Base-by-base conservation (phyloP, 1,284 basidiomycete species). In the Ganoderma sinense region DNA sequence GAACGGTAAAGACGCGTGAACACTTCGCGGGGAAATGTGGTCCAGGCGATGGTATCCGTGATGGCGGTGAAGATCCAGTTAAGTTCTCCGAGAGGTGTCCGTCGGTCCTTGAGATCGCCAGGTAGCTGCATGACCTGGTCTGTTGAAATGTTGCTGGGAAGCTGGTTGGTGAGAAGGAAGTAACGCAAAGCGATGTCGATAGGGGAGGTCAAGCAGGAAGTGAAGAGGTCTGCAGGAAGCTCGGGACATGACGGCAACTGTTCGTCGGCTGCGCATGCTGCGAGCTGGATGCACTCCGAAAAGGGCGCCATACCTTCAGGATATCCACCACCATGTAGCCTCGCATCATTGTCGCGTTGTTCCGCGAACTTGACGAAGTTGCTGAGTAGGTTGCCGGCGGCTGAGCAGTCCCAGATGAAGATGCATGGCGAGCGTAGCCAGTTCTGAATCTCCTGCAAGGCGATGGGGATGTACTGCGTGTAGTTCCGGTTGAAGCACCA, bases 11-110 rank as follows among this genome's bases (percentile, higher is more conserved):
- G 85, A 48, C 96, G 90, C 56, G 96, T 97, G 82, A 99, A 99
- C 14, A 97, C 90, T 64, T 97, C 95, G 64, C 94, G 89, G 26
- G 97, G 94, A 78, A 99, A 97, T 0, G 96, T 96, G 14, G 97
- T 97, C 97, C 98, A 99, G 16, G 98, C 98, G 73, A 99, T 99
- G 10, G 97, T 99, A 82, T 99, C 97, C 20, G 97, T 99, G 73
- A 99, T 96, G 53, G 97, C 96, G 2, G 96, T 99, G 83, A 99
- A 99, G 75, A 99, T 99, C 97, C 98, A 99, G 81, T 98, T 98
- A 36, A 99, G 89, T 82, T 99, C 97, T 65, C 97, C 97, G 1
- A 99, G 86, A 0, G 97, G 97, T 3, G 98, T 99, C 31, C 97
- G 89, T 41, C 97, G 89, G 78, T 99, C 97, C 81, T 98, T 98